Evolutionary conservation across 257 asterid species (phyloP).

Genomic region (Penstemon eatonii): DNA sequence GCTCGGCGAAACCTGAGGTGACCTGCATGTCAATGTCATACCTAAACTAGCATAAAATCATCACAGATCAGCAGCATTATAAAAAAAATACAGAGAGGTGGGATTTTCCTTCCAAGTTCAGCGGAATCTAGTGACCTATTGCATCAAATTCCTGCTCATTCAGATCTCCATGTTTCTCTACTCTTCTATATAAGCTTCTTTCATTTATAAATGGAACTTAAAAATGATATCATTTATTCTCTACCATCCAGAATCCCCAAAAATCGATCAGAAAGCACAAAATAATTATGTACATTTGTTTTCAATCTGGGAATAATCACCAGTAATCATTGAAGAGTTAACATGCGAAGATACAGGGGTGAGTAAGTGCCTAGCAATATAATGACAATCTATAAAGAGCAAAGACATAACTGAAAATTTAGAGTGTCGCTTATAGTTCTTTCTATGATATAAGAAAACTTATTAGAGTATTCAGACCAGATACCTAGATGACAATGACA

Average conservation of each 20-base stretch:
- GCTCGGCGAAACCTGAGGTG: neutral
- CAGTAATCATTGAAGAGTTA: neutral
- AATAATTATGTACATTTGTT: neutral
- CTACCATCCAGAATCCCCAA: neutral
- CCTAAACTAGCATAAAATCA: neutral
- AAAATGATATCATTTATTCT: neutral
- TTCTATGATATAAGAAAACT: neutral
- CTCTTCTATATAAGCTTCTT: neutral
- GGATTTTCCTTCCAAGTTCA: conserved; percentile 17
- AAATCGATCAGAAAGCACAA: conserved; percentile 18
- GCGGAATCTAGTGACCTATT: neutral
- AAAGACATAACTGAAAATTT: neutral
- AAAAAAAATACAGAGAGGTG: conserved; percentile 1
- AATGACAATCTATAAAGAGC: neutral
- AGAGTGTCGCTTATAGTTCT: neutral
- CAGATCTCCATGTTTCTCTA: neutral
- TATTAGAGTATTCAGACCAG: neutral
- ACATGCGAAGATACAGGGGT: neutral
- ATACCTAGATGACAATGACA: neutral
- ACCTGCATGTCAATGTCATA: conserved; percentile 7
- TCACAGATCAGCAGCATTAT: neutral
- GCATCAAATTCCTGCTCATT: conserved; percentile 18
- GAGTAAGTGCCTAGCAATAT: neutral
- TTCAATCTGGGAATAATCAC: neutral
- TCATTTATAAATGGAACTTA: neutral